phyloP scores from a whole-genome alignment of 495 filamentous ascomycete genomes.

The Penicillium riverlandense region DNA sequence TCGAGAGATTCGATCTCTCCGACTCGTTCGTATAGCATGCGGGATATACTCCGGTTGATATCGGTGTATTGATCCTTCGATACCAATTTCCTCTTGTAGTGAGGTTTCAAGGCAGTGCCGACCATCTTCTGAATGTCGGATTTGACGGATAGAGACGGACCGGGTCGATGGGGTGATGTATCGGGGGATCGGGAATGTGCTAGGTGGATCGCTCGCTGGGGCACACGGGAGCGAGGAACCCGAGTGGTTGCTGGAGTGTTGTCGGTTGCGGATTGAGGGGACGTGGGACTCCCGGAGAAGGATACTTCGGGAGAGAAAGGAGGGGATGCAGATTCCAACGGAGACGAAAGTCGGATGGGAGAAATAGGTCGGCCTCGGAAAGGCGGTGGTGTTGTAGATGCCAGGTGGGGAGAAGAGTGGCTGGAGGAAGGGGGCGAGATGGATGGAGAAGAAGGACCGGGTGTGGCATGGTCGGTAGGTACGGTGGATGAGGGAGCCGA shows the following conservation, averaged over 20 bases:
- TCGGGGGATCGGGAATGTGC: conserved; percentile 39
- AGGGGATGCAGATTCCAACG: conserved; percentile 52
- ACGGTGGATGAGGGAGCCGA: conserved; percentile 39
- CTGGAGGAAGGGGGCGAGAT: conserved; percentile 64
- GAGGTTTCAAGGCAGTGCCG: conserved; percentile 64
- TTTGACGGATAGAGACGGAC: conserved; percentile 65
- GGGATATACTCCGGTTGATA: conserved; percentile 78
- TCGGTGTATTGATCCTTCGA: conserved; percentile 78
- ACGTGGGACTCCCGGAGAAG: conserved; percentile 16
- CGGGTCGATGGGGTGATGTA: conserved; percentile 46
- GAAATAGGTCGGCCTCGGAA: conserved; percentile 58
- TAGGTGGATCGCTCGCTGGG: conserved; percentile 25
- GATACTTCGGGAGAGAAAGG: conserved; percentile 47
- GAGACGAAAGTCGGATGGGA: conserved; percentile 60
- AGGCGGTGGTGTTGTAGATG: conserved; percentile 68
- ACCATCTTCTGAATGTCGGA: conserved; percentile 78
- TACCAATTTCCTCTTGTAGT: conserved; percentile 60
- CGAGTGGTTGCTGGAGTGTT: background rate
- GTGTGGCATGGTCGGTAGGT: conserved; percentile 38
- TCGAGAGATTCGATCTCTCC: conserved; percentile 52
- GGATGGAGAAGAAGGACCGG: conserved; percentile 62
- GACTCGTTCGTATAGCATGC: conserved; percentile 77
- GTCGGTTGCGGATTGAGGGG: conserved; percentile 11
- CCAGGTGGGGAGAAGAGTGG: conserved; percentile 59
- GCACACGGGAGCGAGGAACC: conserved; percentile 19